Evolutionary conservation across 139 green algal species (phyloP), one percentile per base, ranked within the genome.

Genomic region (Eudorina sp.): DNA sequence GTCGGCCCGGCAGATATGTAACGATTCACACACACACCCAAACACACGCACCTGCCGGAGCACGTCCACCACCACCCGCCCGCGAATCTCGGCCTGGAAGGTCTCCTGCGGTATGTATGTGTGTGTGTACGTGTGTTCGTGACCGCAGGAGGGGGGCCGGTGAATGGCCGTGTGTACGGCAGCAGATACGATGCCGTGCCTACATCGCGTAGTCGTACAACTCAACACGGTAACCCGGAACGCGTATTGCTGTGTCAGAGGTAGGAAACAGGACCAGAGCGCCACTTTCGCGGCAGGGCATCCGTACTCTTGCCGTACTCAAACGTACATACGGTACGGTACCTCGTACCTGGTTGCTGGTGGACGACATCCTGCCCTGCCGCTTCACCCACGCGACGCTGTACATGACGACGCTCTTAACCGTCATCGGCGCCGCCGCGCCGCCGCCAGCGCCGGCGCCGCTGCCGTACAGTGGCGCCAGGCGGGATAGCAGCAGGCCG

Each of bases 281-380:
- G n/a, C n/a, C n/a, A n/a, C n/a, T n/a, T n/a, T n/a, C n/a, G n/a
- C n/a, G n/a, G n/a, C n/a, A n/a, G n/a, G n/a, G n/a, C n/a, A n/a
- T n/a, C n/a, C n/a, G n/a, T n/a, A n/a, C n/a, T n/a, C n/a, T n/a
- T n/a, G n/a, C n/a, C n/a, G n/a, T n/a, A n/a, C n/a, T n/a, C n/a
- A n/a, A n/a, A n/a, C n/a, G n/a, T n/a, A n/a, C n/a, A n/a, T n/a
- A n/a, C n/a, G n/a, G n/a, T n/a, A n/a, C n/a, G n/a, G n/a, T n/a
- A n/a, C n/a, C n/a, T n/a, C n/a, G n/a, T 86, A 96, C 95, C 92
- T 98, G 95, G 85, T 98, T 98, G 93, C 92, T 96, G 53, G 91
- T 97, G 70, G 55, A 89, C 0, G 80, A 69, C 95, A 97, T 97
- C 38, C 95, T 86, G 45, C 72, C 88, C 85, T 92, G 89, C 5